phyloP scores from a whole-genome alignment of 225 moss, liverwort and hornwort genomes.

The Bryum argenteum region DNA sequence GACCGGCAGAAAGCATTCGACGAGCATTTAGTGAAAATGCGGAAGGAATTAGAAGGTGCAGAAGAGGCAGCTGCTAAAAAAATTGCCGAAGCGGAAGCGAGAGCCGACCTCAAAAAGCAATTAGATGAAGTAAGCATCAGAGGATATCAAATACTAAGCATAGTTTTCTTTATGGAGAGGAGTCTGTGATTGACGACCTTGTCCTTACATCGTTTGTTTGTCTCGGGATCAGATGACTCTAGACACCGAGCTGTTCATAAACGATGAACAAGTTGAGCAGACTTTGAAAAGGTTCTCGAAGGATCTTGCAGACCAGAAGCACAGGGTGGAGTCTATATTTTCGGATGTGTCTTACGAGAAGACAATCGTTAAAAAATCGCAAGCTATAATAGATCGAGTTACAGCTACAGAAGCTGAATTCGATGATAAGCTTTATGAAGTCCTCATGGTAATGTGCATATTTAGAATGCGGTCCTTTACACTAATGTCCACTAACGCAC shows the following conservation, averaged over 20 bases:
- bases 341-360: constrained; percentile 54
- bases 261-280: constrained; percentile 41
- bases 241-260: constrained; percentile 38
- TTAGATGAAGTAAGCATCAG: constrained; percentile 47
- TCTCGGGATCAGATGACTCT: constrained; percentile 29
- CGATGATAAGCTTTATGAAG: constrained; percentile 50
- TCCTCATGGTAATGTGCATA: constrained; percentile 38
- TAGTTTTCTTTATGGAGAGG: too few relatives aligned
- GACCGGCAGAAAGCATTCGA: constrained; percentile 63
- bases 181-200: not conserved
- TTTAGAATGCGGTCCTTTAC: too few relatives aligned
- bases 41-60: constrained; percentile 54
- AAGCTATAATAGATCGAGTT: constrained; percentile 16
- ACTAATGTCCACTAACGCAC: not conserved
- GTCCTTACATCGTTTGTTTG: constrained; percentile 2
- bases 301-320: constrained; percentile 53
- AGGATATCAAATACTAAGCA: too few relatives aligned
- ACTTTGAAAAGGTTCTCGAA: constrained; percentile 38
- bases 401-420: constrained; percentile 41
- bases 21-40: constrained; percentile 51
- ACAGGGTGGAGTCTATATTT: constrained; percentile 52
- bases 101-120: constrained; percentile 34
- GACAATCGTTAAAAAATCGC: constrained; percentile 33
- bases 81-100: constrained; percentile 40
- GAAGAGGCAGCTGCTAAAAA: constrained; percentile 47